These are phyloP conservation scores for Solanum dulcamara DNA, from an alignment of 257 asterid species.

Conservation along the genomic window DNA sequence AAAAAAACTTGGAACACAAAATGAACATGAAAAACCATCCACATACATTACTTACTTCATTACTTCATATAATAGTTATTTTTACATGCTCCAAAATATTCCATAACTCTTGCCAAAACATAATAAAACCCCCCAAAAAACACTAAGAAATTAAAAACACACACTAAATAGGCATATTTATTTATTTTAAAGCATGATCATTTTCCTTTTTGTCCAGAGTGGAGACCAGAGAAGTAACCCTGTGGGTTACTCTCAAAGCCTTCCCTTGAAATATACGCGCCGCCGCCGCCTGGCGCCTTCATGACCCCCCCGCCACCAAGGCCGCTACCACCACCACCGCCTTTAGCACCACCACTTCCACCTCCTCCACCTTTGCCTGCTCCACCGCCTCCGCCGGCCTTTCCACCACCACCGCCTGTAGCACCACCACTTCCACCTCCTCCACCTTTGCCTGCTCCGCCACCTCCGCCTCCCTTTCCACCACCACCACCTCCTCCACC, in stretches of 20 bases:
- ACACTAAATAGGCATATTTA: neutral
- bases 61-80: neutral
- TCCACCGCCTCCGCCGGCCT: neutral
- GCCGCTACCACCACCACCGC: neutral
- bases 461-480: neutral
- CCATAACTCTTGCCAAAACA: neutral
- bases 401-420: neutral
- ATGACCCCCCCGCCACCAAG: neutral
- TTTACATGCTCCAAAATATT: neutral
- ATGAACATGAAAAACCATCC: neutral
- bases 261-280: neutral
- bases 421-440: neutral
- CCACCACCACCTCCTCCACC: neutral
- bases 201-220: neutral
- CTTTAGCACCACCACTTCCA: neutral
- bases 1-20: no score
- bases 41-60: neutral
- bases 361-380: neutral
- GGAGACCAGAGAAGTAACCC: neutral
- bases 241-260: neutral
- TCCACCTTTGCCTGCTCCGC: neutral
- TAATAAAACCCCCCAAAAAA: neutral
- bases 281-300: neutral
- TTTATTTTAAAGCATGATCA: neutral
- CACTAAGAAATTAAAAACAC: neutral